Evolutionary conservation across 1,284 basidiomycete species (phyloP).

Genomic region (Somion occarium): DNA sequence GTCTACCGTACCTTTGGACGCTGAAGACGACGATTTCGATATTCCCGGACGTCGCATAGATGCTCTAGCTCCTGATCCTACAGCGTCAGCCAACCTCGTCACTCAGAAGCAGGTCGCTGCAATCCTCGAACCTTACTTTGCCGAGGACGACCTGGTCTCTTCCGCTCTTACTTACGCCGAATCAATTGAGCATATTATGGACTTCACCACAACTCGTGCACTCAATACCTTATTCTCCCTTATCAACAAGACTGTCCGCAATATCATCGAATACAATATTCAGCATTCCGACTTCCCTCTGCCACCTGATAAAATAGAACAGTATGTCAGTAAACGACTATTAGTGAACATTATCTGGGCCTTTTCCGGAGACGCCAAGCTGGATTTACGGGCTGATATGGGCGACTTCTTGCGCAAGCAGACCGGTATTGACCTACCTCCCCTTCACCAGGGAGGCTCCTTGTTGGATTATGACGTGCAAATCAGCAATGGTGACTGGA

Average conservation of each 20-base stretch:
- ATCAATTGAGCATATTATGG: slow-evolving; percentile 95
- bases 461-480: slow-evolving; percentile 97
- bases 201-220: slow-evolving; percentile 90
- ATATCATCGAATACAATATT: slow-evolving; percentile 92
- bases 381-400: slow-evolving; percentile 87
- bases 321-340: slow-evolving; percentile 89
- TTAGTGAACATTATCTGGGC: slow-evolving; percentile 96
- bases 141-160: slow-evolving; percentile 76
- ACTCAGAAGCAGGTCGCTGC: slow-evolving; percentile 80
- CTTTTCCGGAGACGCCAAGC: slow-evolving; percentile 92
- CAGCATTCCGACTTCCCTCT: slow-evolving; percentile 96
- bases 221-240: slow-evolving; percentile 96
- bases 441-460: slow-evolving; percentile 69
- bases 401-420: slow-evolving; percentile 84
- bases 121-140: slow-evolving; percentile 82
- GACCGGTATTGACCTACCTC: slow-evolving; percentile 88
- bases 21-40: slow-evolving; percentile 86
- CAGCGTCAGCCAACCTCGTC: slow-evolving; percentile 59
- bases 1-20: slow-evolving; percentile 75
- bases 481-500: slow-evolving; percentile 83
- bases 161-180: slow-evolving; percentile 77
- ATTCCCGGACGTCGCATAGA: slow-evolving; percentile 56
- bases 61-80: slow-evolving; percentile 42
- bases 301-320: slow-evolving; percentile 76
- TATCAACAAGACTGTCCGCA: slow-evolving; percentile 93